Percentiles rank a stretch among this genome's conserved stretches.
These are phyloP conservation scores for Botrytis paeoniae DNA, from an alignment of 2,329 filamentous ascomycete species.

Conservation along the genomic window DNA sequence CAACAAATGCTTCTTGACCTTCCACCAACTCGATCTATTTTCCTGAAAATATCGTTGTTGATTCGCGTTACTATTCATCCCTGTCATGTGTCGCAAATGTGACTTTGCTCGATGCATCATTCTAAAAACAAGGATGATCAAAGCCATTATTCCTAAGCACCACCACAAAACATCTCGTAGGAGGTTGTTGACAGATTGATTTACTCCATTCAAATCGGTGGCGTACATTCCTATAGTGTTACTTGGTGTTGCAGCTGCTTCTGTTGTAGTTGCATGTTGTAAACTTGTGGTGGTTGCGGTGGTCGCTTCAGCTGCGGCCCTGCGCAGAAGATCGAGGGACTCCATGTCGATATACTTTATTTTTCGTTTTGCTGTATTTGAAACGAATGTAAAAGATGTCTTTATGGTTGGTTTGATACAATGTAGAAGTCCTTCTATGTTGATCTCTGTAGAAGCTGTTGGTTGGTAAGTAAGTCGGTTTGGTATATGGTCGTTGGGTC, in stretches of 20 bases:
- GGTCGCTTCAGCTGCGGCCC: not conserved
- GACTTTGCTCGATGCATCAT: slow-evolving; percentile 53
- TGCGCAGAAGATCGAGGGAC: slow-evolving; percentile 13
- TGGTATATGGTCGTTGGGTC: slow-evolving; percentile 11
- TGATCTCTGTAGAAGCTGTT: not conserved
- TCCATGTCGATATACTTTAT: slow-evolving; percentile 3
- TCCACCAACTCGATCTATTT: slow-evolving; percentile 56
- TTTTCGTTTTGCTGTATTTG: not conserved
- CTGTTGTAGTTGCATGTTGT: slow-evolving; percentile 20
- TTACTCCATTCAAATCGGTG: slow-evolving; percentile 57
- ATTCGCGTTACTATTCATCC: slow-evolving; percentile 52
- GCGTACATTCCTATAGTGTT: slow-evolving; percentile 55
- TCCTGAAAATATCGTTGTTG: slow-evolving; percentile 59
- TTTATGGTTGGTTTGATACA: not conserved
- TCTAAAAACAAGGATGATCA: slow-evolving; percentile 53
- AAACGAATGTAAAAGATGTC: not conserved
- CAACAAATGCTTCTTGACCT: slow-evolving; percentile 58
- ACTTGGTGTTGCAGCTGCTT: slow-evolving; percentile 33
- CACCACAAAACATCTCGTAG: slow-evolving; percentile 59
- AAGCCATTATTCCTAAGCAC: slow-evolving; percentile 54
- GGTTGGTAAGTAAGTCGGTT: slow-evolving; percentile 13
- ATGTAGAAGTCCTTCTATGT: not conserved
- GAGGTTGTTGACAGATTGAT: slow-evolving; percentile 55
- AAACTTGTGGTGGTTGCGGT: slow-evolving; percentile 20
- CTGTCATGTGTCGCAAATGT: slow-evolving; percentile 56